Evolutionary conservation across 768 basidiomycete species (phyloP).

Genomic region (Strobilomyces confusus): DNA sequence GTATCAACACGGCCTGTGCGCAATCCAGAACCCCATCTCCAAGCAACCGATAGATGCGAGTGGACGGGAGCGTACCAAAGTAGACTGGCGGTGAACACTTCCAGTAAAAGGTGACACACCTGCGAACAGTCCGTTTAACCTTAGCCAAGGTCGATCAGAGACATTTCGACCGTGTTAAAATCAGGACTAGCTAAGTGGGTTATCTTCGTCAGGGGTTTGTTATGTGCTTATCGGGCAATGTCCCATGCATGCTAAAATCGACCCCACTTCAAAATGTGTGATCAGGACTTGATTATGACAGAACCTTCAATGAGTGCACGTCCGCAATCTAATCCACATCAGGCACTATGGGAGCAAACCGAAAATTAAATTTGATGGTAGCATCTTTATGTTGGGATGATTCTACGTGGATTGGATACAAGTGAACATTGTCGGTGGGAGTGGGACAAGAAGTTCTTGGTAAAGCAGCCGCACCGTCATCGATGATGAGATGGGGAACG

Average conservation of each 20-base stretch:
- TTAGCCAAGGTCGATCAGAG: neutral
- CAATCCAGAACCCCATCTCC: neutral
- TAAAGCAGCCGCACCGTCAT: neutral
- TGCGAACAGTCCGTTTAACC: slow-evolving; percentile 12
- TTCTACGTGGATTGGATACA: neutral
- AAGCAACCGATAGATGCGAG: neutral
- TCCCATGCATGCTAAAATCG: slow-evolving; percentile 10
- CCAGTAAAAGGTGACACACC: slow-evolving; percentile 4
- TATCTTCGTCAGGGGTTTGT: slow-evolving; percentile 23
- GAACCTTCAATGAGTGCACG: slow-evolving; percentile 15
- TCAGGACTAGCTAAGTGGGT: slow-evolving; percentile 15
- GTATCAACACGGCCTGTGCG: neutral
- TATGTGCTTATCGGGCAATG: slow-evolving; percentile 20
- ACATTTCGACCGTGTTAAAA: slow-evolving; percentile 8
- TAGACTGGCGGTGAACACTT: neutral
- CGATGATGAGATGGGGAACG: neutral
- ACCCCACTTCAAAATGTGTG: slow-evolving; percentile 8
- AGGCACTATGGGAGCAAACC: slow-evolving; percentile 8
- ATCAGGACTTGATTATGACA: slow-evolving; percentile 9
- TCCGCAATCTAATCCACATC: slow-evolving; percentile 14
- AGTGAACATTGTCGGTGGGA: slow-evolving; percentile 7
- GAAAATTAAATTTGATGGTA: slow-evolving; percentile 12
- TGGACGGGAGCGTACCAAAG: neutral
- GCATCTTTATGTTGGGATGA: neutral
- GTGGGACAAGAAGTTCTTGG: neutral